Evolutionary conservation across 306 rosid species (phyloP).

Genomic region (Astragalus membranaceus): DNA sequence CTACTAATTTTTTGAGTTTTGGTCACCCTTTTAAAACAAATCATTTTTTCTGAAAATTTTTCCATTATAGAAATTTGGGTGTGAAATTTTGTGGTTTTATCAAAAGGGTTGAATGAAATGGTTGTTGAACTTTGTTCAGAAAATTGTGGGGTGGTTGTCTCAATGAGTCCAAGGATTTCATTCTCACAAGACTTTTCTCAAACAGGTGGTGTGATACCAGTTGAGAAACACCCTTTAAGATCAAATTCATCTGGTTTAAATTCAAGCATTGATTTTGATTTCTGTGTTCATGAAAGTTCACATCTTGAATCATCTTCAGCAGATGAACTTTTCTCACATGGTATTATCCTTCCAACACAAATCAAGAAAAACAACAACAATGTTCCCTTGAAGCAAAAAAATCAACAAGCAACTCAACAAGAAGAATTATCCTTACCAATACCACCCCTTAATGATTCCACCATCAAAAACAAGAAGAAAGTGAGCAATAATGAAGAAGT

Average conservation of each 20-base stretch:
- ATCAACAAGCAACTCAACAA: conserved; percentile 7
- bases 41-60: background rate
- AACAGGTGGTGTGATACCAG: conserved; percentile 47
- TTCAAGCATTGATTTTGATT: conserved; percentile 67
- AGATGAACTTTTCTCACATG: conserved; percentile 80
- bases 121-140: conserved; percentile 61
- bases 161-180: conserved; percentile 74
- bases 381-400: conserved; percentile 14
- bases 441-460: conserved; percentile 12
- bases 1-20: background rate
- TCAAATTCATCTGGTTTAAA: conserved; percentile 53
- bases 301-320: conserved; percentile 76
- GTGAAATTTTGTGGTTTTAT: background rate
- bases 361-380: conserved; percentile 46
- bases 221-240: conserved; percentile 54
- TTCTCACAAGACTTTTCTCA: conserved; percentile 75
- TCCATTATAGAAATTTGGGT: background rate
- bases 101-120: conserved; percentile 26
- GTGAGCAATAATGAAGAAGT: conserved; percentile 33
- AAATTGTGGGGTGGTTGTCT: conserved; percentile 21
- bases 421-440: conserved; percentile 6
- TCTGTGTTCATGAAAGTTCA: conserved; percentile 52
- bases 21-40: background rate
- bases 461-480: conserved; percentile 30
- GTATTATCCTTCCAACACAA: conserved; percentile 58